Conservation (phyloP, 345 rosid genomes). For the Aquilaria yunnanensis region DNA sequence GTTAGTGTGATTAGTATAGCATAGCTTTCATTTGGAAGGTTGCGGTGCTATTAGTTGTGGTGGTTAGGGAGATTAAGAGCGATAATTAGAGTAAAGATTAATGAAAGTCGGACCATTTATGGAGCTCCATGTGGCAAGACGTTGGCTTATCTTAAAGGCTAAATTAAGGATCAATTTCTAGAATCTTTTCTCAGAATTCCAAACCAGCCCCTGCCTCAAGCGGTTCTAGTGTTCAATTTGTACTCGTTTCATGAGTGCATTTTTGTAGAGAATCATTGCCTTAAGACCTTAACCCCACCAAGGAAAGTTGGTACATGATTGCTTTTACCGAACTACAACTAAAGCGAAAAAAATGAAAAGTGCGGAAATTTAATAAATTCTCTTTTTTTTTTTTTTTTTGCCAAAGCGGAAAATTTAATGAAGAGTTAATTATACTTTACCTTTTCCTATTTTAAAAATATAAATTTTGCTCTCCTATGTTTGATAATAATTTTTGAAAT, state of each 20-base stretch:
- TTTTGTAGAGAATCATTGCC: neutral
- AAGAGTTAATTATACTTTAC: too few relatives aligned
- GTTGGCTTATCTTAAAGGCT: constrained; percentile 23
- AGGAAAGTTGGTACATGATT: neutral
- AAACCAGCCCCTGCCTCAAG: constrained; percentile 2
- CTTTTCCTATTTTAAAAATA: too few relatives aligned
- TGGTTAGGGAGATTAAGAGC: constrained; percentile 28
- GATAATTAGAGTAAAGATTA: constrained; percentile 23
- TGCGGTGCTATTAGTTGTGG: constrained; percentile 10
- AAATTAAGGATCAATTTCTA: constrained; percentile 17
- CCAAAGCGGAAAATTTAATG: too few relatives aligned
- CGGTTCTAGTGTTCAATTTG: too few relatives aligned
- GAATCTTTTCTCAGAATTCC: constrained; percentile 1
- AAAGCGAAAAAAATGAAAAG: neutral
- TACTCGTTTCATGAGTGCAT: too few relatives aligned
- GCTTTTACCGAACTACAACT: too few relatives aligned
- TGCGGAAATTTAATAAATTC: too few relatives aligned
- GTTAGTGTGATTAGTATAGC: too few relatives aligned
- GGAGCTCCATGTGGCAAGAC: constrained; percentile 40
- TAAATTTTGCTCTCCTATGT: too few relatives aligned
- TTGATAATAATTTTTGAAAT: too few relatives aligned
- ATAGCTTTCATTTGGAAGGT: neutral
- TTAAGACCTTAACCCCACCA: neutral
- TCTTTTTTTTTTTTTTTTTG: too few relatives aligned
- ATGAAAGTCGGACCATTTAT: constrained; percentile 23